phyloP scores from a whole-genome alignment of 257 asterid genomes.

The Lycium barbarum region DNA sequence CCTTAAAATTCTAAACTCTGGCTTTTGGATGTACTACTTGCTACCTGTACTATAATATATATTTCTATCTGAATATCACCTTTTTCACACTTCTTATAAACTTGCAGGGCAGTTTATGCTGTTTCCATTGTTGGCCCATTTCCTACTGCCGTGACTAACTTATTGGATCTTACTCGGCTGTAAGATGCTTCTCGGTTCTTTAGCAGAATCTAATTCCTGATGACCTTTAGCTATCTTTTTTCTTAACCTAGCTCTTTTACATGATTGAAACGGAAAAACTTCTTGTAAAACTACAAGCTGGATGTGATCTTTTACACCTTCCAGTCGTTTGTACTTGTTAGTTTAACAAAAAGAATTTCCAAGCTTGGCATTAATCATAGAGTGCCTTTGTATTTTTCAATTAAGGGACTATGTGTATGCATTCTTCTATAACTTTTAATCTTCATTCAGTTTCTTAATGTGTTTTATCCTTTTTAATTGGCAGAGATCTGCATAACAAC shows the following conservation, averaged over 20 bases:
- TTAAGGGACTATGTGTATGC: background rate
- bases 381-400: background rate
- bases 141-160: constrained; percentile 89
- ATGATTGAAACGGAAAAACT: background rate
- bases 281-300: background rate
- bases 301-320: background rate
- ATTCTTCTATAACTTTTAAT: background rate
- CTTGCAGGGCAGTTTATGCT: constrained; percentile 91
- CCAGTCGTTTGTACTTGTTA: background rate
- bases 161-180: constrained; percentile 91
- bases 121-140: constrained; percentile 93
- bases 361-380: background rate
- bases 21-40: background rate
- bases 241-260: background rate
- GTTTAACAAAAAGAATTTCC: background rate
- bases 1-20: background rate
- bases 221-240: background rate
- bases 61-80: background rate
- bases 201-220: background rate
- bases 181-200: constrained; percentile 41
- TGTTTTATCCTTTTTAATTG: constrained; percentile 29
- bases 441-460: background rate
- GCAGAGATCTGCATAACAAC: constrained; percentile 96
- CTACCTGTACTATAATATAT: background rate
- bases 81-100: constrained; percentile 28